Evolutionary conservation across 2,329 filamentous ascomycete genomes (phyloP).

Genomic region (Sclerotinia trifoliorum): DNA sequence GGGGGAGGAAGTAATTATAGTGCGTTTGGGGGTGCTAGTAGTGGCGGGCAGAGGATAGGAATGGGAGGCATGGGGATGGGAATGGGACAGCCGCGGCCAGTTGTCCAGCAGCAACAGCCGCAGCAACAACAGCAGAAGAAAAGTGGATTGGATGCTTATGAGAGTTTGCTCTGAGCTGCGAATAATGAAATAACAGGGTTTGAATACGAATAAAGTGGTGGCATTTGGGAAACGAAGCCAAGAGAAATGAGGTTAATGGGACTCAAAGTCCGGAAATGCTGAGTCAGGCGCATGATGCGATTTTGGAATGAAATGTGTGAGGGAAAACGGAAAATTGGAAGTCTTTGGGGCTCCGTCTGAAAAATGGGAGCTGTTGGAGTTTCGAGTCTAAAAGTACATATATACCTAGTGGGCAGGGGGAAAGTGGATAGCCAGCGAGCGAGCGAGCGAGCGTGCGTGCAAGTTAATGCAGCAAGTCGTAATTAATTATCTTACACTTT

Average conservation of each 20-base stretch:
- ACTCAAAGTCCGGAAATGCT: neutral
- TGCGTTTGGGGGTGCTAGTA: conserved; percentile 30
- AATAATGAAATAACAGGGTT: neutral
- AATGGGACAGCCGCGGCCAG: conserved; percentile 24
- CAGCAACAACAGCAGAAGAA: conserved; percentile 40
- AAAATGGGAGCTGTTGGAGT: conserved; percentile 1
- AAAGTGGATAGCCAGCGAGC: neutral
- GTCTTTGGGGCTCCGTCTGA: neutral
- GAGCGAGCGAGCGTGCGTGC: neutral
- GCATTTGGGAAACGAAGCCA: neutral
- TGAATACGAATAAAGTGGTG: neutral
- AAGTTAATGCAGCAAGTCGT: neutral
- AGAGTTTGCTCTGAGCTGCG: conserved; percentile 50
- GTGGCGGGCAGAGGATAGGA: conserved; percentile 29
- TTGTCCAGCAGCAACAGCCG: conserved; percentile 24
- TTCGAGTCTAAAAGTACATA: conserved; percentile 4
- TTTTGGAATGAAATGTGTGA: neutral
- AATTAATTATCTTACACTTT: neutral
- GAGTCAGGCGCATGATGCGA: neutral
- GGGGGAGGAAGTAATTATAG: conserved; percentile 24
- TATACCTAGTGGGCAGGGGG: neutral
- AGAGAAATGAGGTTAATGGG: neutral
- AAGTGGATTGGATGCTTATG: conserved; percentile 53
- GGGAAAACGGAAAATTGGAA: neutral
- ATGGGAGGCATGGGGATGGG: conserved; percentile 23